Base-by-base conservation (phyloP, 2,329 filamentous ascomycete species). In the Monilinia laxa region DNA sequence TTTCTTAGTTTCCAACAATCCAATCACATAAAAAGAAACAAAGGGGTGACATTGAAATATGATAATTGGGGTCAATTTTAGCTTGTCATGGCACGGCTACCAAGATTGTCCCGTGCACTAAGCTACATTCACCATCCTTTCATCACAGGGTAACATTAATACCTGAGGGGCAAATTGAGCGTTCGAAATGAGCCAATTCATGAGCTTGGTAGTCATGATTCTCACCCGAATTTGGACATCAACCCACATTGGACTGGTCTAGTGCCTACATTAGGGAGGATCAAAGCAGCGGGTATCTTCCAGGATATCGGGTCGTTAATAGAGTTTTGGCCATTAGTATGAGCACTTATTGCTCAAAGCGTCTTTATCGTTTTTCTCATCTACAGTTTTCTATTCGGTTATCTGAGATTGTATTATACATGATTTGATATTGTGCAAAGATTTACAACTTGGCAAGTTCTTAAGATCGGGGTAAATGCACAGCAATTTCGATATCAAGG, bases 341-440 rank as follows among this genome's bases (percentile, higher is more conserved):
- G 57, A 35, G 57, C 57, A 49, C 57, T 60, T 23, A 35, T 60
- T 60, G 12, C 57, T 60, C 57, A 60, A 60, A 60, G 57, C 57
- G 57, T 35, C 42, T 38, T 23, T 31, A 35, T 59, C 6, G 47
- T 45, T 31, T 23, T 58, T 16, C 40, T 20, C 25, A 35, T 9
- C 38, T 25, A 9, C 23, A 57, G 23, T 57, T 28, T 14, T 45
- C 38, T 45, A 16, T 25, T 47, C 25, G 6, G 40, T 16, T 16
- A 47, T 31, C 18, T 47, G 23, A 7, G 40, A 59, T 47, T 31
- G 40, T 31, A n/a, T n/a, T 9, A 31, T 20, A 31, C 11, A 47
- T 47, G 42, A 28, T 58, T 58, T 58, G 18, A 42, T 20, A 14
- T 59, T 47, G 25, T 18, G 56, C 3, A 11, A 31, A 31, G 2